Evolutionary conservation across 192 early-diverging fungal genomes (phyloP).

Genomic region (Bifiguratus adelaidae): DNA sequence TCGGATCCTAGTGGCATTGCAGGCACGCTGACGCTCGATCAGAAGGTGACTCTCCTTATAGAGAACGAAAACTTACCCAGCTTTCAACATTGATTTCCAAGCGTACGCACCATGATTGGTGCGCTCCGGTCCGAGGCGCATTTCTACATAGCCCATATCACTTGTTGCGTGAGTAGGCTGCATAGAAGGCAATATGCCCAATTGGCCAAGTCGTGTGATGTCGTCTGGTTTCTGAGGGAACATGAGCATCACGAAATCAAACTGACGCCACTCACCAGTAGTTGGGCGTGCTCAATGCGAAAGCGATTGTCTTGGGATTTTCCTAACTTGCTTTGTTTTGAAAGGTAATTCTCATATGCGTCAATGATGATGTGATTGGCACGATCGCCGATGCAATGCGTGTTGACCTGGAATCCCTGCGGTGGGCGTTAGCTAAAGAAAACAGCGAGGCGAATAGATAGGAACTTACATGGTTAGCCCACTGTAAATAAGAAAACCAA

Average conservation of each 20-base stretch:
- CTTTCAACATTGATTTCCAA: slow-evolving; percentile 30
- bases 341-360: slow-evolving; percentile 26
- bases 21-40: slow-evolving; percentile 8
- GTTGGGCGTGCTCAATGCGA: slow-evolving; percentile 48
- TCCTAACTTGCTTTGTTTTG: background rate
- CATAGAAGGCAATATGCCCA: slow-evolving; percentile 40
- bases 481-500: too few relatives aligned
- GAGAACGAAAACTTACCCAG: slow-evolving; percentile 8
- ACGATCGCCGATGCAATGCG: slow-evolving; percentile 43
- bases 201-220: slow-evolving; percentile 23
- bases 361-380: slow-evolving; percentile 39
- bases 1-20: slow-evolving; percentile 35
- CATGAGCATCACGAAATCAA: background rate
- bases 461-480: too few relatives aligned
- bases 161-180: slow-evolving; percentile 47
- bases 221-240: slow-evolving; percentile 23
- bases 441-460: background rate
- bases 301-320: slow-evolving; percentile 7
- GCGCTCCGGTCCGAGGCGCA: slow-evolving; percentile 30
- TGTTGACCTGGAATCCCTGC: slow-evolving; percentile 41
- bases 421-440: too few relatives aligned
- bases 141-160: slow-evolving; percentile 39
- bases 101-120: slow-evolving; percentile 31
- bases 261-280: slow-evolving; percentile 18
- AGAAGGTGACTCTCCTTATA: background rate